A percentile compares a stretch with the other conserved stretches of the same genome.
These are phyloP conservation scores for Sporothrix pallida DNA, from an alignment of 2,329 filamentous ascomycete species.

Conservation along the genomic window DNA sequence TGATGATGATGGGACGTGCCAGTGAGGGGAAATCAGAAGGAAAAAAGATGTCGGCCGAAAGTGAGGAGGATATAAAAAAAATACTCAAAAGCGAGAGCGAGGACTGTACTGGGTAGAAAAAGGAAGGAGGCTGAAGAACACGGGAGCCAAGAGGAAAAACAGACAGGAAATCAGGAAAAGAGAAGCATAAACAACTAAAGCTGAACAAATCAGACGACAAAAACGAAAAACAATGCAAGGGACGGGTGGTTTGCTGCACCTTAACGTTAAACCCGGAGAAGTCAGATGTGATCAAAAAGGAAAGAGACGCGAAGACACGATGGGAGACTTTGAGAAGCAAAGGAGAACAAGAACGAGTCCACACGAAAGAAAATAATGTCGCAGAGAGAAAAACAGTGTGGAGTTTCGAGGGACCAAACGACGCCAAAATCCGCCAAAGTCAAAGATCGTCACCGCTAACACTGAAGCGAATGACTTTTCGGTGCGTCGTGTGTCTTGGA, in stretches of 20 bases:
- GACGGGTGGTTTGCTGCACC: neutral
- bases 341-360: neutral
- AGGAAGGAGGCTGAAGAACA: constrained; percentile 17
- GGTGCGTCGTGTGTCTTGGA: neutral
- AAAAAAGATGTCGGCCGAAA: neutral
- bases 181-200: neutral
- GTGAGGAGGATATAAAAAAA: neutral
- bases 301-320: neutral
- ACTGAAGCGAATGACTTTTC: neutral
- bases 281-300: too few species aligned
- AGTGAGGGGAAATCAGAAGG: constrained; percentile 22
- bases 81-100: neutral
- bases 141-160: neutral
- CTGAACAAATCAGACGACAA: neutral
- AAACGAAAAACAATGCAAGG: neutral
- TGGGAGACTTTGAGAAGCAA: too few species aligned
- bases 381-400: neutral
- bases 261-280: neutral
- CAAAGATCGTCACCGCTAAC: neutral
- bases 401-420: neutral
- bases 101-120: neutral
- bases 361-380: neutral
- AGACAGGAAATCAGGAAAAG: neutral
- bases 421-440: neutral
- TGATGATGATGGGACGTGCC: neutral